Percentiles rank a stretch among this genome's conserved stretches.
phyloP scores from a whole-genome alignment of 257 asterid genomes.

The Primulina tabacum region DNA sequence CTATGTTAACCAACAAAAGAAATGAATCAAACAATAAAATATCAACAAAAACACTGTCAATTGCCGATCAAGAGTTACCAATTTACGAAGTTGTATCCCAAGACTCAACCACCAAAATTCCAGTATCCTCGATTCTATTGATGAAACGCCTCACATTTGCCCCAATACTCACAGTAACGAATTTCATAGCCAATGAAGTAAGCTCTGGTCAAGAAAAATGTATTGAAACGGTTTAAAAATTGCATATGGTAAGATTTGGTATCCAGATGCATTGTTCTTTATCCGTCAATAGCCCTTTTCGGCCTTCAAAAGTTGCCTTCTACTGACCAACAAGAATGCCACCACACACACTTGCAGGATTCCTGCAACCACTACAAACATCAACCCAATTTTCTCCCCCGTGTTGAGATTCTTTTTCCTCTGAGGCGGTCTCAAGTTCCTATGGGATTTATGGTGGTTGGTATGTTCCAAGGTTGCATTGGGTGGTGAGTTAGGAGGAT shows the following conservation, averaged over 20 bases:
- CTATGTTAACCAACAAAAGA: background rate
- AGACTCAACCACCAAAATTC: background rate
- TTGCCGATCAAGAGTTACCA: background rate
- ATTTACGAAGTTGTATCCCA: background rate
- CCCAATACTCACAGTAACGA: background rate
- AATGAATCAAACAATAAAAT: background rate
- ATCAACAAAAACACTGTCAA: background rate
- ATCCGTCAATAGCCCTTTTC: slow-evolving; percentile 11
- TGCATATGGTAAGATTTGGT: too few relatives aligned
- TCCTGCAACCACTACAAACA: slow-evolving; percentile 40
- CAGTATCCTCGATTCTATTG: background rate
- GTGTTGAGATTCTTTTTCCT: slow-evolving; percentile 23
- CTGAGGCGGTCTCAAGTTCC: slow-evolving; percentile 17
- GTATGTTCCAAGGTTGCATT: slow-evolving; percentile 9
- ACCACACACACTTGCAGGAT: slow-evolving; percentile 44
- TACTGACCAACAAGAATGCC: slow-evolving; percentile 38
- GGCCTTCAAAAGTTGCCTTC: slow-evolving; percentile 33
- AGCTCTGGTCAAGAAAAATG: background rate
- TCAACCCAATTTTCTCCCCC: slow-evolving; percentile 44
- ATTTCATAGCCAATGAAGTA: background rate
- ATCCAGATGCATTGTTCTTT: background rate
- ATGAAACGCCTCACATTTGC: background rate
- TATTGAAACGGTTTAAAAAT: background rate
- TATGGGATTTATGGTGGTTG: background rate
- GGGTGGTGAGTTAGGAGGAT: slow-evolving; percentile 23